These are phyloP conservation scores for Gynostemma pentaphyllum DNA, from an alignment of 306 rosid species.

Conservation along the genomic window DNA sequence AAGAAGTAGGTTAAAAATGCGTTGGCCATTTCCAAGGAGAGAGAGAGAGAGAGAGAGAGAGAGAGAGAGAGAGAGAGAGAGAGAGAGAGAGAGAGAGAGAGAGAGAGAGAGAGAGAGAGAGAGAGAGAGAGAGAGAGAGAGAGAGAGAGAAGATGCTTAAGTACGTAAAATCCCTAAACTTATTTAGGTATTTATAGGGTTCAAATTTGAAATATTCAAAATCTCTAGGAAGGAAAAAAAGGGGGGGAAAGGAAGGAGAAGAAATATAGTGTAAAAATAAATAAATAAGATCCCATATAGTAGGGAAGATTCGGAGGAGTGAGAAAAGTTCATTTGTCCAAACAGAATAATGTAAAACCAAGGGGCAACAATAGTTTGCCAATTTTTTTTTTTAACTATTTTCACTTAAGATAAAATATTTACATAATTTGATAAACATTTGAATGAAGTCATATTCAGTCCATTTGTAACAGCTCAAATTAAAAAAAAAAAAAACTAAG, in stretches of 20 bases:
- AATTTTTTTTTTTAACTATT: neutral
- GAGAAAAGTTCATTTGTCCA: neutral
- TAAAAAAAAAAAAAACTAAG: too few species aligned
- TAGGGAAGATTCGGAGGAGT: slow-evolving; percentile 12
- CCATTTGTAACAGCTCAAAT: too few species aligned
- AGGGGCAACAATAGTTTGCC: slow-evolving; percentile 8
- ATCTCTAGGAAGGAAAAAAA: neutral
- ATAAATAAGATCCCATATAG: neutral
- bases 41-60: neutral
- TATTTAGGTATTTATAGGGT: slow-evolving; percentile 11
- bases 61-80: neutral
- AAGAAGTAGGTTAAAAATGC: slow-evolving; percentile 26
- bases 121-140: neutral
- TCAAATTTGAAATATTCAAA: neutral
- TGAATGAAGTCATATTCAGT: too few species aligned
- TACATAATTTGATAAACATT: too few species aligned
- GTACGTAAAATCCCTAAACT: slow-evolving; percentile 2
- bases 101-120: neutral
- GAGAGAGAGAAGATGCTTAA: neutral
- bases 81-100: neutral
- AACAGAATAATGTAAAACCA: slow-evolving; percentile 10
- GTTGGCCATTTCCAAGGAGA: slow-evolving; percentile 39
- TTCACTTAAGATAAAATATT: neutral
- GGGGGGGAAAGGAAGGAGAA: neutral
- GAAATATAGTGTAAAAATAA: neutral